phyloP scores from a whole-genome alignment of 176 grass and related monocot species.

The bread wheat (Triticum aestivum) region IWGSC_CS_RefSeq_v2.1 NC_057797.1:559842050-559842549 shows the following conservation, averaged over 20 bases:
- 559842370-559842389: constrained; percentile 81
- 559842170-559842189: constrained; percentile 60
- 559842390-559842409: constrained; percentile 51
- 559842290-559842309: not conserved
- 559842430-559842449: constrained; percentile 96
- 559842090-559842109: not conserved
- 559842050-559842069: not conserved
- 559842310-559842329: not conserved
- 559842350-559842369: constrained; percentile 79
- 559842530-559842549: not conserved
- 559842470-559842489: not conserved
- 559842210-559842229: constrained; percentile 71
- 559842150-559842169: constrained; percentile 80
- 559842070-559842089: not conserved
- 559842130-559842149: constrained; percentile 84
- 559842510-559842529: not conserved
- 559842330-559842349: constrained; percentile 56
- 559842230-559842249: constrained; percentile 64
- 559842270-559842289: not conserved
- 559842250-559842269: not conserved
- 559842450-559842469: constrained; percentile 1
- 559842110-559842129: constrained; percentile 65
- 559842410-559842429: constrained; percentile 82
- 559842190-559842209: constrained; percentile 51
- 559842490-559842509: not conserved